A percentile compares a stretch with the other conserved stretches of the same genome.
Conservation (phyloP, 768 basidiomycete genomes). For the Panellus pusillus region DNA sequence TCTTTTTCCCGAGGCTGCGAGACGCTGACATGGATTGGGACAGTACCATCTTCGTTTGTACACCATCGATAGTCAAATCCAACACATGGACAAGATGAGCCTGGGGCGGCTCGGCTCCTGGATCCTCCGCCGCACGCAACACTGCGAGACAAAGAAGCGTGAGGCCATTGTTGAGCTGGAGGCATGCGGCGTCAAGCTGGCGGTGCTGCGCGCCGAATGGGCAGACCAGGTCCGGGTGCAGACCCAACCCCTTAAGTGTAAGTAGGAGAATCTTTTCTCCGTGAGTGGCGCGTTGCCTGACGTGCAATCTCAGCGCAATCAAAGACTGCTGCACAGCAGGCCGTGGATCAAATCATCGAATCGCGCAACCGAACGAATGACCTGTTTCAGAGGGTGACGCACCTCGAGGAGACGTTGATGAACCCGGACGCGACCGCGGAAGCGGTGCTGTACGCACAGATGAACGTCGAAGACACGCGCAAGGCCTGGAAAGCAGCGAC, state of each 20-base stretch:
- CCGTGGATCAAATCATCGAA: background rate
- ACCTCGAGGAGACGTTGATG: no score
- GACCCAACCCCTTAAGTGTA: constrained; percentile 14
- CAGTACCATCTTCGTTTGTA: constrained; percentile 28
- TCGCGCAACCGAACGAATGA: no score
- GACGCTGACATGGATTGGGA: background rate
- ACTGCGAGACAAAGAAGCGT: constrained; percentile 6
- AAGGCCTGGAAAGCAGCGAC: background rate
- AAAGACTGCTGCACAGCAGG: constrained; percentile 5
- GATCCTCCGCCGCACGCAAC: constrained; percentile 6
- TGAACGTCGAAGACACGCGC: no score
- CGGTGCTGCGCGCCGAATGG: constrained; percentile 16
- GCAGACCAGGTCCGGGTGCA: constrained; percentile 20
- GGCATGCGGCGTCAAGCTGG: background rate
- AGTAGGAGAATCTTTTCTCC: no score
- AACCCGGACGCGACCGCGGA: no score
- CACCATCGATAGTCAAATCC: constrained; percentile 26
- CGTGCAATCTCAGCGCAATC: constrained; percentile 3
- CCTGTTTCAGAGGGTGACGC: no score
- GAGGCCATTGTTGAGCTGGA: background rate
- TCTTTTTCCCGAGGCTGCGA: background rate
- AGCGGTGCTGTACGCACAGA: no score
- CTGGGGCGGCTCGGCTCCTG: constrained; percentile 7
- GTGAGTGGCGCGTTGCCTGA: constrained; percentile 3
- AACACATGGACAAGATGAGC: constrained; percentile 16